Base-by-base conservation (phyloP, 441 rosid genomes). In the Manihot esculenta region DNA sequence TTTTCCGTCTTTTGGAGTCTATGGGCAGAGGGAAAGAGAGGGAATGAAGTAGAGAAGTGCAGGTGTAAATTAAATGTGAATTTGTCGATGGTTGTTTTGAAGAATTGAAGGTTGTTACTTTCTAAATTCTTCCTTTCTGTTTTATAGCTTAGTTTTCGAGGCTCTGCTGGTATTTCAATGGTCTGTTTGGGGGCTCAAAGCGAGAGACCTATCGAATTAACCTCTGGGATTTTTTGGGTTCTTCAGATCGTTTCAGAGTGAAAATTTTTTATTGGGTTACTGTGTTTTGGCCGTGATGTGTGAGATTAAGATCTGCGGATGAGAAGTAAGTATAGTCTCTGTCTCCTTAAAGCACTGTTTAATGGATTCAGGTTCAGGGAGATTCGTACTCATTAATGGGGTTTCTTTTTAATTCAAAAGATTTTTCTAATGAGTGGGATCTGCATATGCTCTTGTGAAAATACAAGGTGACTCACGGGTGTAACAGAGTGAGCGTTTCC, bases 1-100 rank as follows among this genome's bases (percentile, higher is more conserved):
- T 77, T 84, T 75, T 77, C 83, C 82, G 83, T 80, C 77, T 59
- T 27, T 65, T 8, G 68, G 55, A 64, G 68, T 26, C 26, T 24
- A 41, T 27, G 72, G 45, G 26, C 41, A 55, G 9, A 27, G 21
- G 56, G 62, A 38, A 33, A 53, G 62, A 24, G 17, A 11, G 33
- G 14, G 12, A 4, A 51, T 49, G 53, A 15, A 15, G 53, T 51
- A 50, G 10, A 51, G 14, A 53, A 15, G 7, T 23, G 24, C 27
- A 10, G n/a, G 27, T 23, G 30, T 54, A 56, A 53, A 56, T 24
- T 56, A 5, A 33, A 24, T 56, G 26, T 24, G 30, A 23, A 10
- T 55, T 54, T 44, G 15, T 62, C 7, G 15, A 30, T 7, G 21
- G 42, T 15, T 14, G 42, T 14, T 58, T 30, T 33, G 64, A 59